Evolutionary conservation across 2,329 filamentous ascomycete species (phyloP).

Genomic region (Nothophoma quercina): DNA sequence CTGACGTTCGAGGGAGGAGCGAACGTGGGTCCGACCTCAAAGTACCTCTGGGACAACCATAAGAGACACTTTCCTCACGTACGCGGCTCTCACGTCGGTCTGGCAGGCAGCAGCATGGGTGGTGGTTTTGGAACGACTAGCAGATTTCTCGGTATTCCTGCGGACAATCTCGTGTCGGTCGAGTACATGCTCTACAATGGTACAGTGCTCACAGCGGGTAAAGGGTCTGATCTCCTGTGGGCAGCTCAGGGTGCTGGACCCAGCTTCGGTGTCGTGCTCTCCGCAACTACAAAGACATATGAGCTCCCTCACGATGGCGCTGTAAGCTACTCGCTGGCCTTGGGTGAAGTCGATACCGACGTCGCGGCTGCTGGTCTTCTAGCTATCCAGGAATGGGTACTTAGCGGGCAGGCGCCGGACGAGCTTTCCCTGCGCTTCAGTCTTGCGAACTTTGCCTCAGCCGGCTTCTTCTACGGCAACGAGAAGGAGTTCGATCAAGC

Average conservation of each 20-base stretch:
- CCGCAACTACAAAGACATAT: conserved; percentile 18
- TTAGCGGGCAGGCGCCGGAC: conserved; percentile 17
- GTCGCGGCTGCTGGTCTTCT: conserved; percentile 17
- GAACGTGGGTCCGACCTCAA: conserved; percentile 19
- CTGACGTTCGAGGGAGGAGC: conserved; percentile 21
- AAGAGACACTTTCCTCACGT: conserved; percentile 20
- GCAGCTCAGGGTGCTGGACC: conserved; percentile 22
- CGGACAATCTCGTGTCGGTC: conserved; percentile 20
- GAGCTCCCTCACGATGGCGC: conserved; percentile 13
- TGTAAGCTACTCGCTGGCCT: conserved; percentile 14
- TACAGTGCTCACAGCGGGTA: conserved; percentile 11
- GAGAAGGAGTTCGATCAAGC: conserved; percentile 19
- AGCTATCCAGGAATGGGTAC: conserved; percentile 23
- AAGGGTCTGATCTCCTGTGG: conserved; percentile 20
- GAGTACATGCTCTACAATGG: conserved; percentile 25
- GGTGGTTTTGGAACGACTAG: conserved; percentile 21
- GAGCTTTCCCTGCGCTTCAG: conserved; percentile 24
- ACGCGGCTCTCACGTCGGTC: conserved; percentile 19
- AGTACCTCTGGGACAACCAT: conserved; percentile 16
- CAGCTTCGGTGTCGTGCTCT: conserved; percentile 20
- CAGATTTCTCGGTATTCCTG: conserved; percentile 16
- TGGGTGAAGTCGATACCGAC: conserved; percentile 4
- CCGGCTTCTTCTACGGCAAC: conserved; percentile 24
- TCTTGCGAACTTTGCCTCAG: conserved; percentile 13
- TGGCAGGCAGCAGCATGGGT: conserved; percentile 14